Percentiles rank a stretch among this genome's conserved stretches.
phyloP scores from a whole-genome alignment of 129 eudicot genomes.

The Flaveria bidentis region DNA sequence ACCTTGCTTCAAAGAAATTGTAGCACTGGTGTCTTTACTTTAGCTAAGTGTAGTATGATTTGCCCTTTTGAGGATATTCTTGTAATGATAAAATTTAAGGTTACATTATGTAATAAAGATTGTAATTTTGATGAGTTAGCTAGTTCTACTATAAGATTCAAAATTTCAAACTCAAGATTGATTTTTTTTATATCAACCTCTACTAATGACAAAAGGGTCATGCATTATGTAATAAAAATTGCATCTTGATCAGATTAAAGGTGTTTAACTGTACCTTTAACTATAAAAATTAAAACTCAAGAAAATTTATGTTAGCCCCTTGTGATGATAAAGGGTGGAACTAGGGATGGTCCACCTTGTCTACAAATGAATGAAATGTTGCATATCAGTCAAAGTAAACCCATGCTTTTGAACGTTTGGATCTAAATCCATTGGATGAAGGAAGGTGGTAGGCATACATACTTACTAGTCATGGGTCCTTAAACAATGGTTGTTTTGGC shows the following conservation, averaged over 20 bases:
- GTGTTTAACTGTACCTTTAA: background rate
- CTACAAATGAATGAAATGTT: background rate
- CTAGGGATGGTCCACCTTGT: conserved; percentile 9
- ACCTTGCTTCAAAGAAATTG: conserved; percentile 23
- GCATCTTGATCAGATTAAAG: conserved; percentile 7
- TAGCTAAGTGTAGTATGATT: conserved; percentile 23
- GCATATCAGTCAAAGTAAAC: conserved; percentile 28
- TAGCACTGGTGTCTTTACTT: conserved; percentile 30
- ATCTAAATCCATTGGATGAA: conserved; percentile 22
- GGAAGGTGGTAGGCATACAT: conserved; percentile 22
- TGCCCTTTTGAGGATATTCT: conserved; percentile 26
- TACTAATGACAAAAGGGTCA: background rate
- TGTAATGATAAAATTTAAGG: conserved; percentile 14
- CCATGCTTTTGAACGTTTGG: conserved; percentile 28
- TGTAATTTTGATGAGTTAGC: background rate
- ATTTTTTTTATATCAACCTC: background rate
- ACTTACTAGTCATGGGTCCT: conserved; percentile 37
- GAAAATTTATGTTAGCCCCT: background rate
- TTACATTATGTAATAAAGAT: conserved; percentile 23
- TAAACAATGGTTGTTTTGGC: conserved; percentile 17
- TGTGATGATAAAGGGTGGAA: background rate
- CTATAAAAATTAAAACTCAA: background rate
- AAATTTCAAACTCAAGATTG: background rate
- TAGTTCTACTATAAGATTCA: background rate
- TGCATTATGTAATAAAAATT: conserved; percentile 1